Percentiles rank a stretch among this genome's conserved stretches.
These are phyloP conservation scores for Neopestalotiopsis clavispora DNA, from an alignment of 2,329 filamentous ascomycete species.

Conservation along the genomic window DNA sequence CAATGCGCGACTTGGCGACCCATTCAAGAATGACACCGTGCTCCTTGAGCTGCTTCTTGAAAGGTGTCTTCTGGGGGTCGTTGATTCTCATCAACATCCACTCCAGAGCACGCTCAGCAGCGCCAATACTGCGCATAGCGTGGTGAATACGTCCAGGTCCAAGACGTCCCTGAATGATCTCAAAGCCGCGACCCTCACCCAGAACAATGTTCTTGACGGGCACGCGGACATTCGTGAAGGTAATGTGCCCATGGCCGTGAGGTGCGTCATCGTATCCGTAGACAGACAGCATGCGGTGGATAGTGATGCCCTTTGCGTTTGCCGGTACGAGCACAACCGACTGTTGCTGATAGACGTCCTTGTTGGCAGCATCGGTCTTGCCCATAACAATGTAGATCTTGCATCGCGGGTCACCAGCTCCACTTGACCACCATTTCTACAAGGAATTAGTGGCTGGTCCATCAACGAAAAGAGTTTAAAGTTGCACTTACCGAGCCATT, in stretches of 20 bases:
- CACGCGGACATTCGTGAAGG: slow-evolving; percentile 88
- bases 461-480: neutral
- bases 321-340: slow-evolving; percentile 90
- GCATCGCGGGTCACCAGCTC: slow-evolving; percentile 91
- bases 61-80: slow-evolving; percentile 87
- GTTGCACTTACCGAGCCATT: slow-evolving; percentile 73
- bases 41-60: slow-evolving; percentile 83
- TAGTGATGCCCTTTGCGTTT: slow-evolving; percentile 81
- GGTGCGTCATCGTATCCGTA: slow-evolving; percentile 99
- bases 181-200: slow-evolving; percentile 91
- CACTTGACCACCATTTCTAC: slow-evolving; percentile 99
- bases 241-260: slow-evolving; percentile 93
- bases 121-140: slow-evolving; percentile 93
- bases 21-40: slow-evolving; percentile 96
- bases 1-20: slow-evolving; percentile 88
- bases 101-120: slow-evolving; percentile 88
- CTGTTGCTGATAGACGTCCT: slow-evolving; percentile 85
- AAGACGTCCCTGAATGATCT: slow-evolving; percentile 96
- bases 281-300: slow-evolving; percentile 90
- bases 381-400: slow-evolving; percentile 96
- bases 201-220: slow-evolving; percentile 85
- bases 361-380: slow-evolving; percentile 80
- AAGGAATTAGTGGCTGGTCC: slow-evolving; percentile 19
- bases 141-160: slow-evolving; percentile 97
- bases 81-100: slow-evolving; percentile 96